These are phyloP conservation scores for Mortierella antarctica DNA, from an alignment of 192 early-diverging fungal species.

Conservation along the genomic window DNA sequence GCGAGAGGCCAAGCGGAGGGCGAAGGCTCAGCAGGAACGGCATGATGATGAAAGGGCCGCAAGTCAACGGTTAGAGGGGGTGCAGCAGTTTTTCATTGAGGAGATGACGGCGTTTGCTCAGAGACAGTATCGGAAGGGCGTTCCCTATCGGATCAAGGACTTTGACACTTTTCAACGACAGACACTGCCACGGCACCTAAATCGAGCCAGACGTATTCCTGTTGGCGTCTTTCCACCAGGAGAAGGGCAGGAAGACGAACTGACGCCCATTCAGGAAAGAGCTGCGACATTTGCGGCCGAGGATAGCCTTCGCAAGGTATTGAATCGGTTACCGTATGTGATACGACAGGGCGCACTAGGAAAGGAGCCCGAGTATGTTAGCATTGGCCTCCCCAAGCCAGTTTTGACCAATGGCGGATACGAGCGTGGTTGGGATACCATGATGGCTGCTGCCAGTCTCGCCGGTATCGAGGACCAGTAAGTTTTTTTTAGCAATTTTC, in stretches of 20 bases:
- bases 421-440: constrained; percentile 40
- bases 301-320: constrained; percentile 14
- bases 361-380: constrained; percentile 11
- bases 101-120: constrained; percentile 27
- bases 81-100: constrained; percentile 11
- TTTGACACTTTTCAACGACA: constrained; percentile 1
- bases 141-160: constrained; percentile 12
- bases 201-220: neutral
- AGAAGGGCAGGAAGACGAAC: constrained; percentile 19
- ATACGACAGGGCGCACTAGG: constrained; percentile 41
- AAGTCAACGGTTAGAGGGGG: constrained; percentile 5
- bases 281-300: constrained; percentile 26
- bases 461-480: constrained; percentile 43
- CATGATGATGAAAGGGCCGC: constrained; percentile 16
- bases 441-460: constrained; percentile 36
- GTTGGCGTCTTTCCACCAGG: constrained; percentile 5
- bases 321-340: constrained; percentile 32
- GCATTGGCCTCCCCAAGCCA: constrained; percentile 14
- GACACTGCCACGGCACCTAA: constrained; percentile 2
- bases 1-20: constrained; percentile 3
- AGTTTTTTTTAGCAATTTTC: neutral
- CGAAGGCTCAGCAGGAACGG: neutral
- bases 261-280: constrained; percentile 24
- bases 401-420: constrained; percentile 7
- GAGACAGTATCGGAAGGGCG: constrained; percentile 21